phyloP scores from a whole-genome alignment of 176 grass and related monocot species.

The Tillandsia leiboldiana region DNA sequence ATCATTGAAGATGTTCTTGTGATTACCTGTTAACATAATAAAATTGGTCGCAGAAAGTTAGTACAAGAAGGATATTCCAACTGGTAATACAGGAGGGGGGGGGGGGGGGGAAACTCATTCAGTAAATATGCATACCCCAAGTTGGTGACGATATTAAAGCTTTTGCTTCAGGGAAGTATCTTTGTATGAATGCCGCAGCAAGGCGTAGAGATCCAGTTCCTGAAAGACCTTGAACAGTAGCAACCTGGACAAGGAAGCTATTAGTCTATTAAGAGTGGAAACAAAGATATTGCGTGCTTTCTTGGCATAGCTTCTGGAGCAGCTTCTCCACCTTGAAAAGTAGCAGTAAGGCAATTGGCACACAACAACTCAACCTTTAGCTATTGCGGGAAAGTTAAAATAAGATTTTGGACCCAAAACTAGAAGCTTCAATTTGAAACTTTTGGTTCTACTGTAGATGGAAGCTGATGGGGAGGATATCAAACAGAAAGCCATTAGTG shows the following conservation, averaged over 20 bases:
- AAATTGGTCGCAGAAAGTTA: neutral
- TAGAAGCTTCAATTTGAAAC: no score
- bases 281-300: no score
- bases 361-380: no score
- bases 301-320: no score
- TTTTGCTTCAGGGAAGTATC: slow-evolving; percentile 93
- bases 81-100: neutral
- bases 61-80: slow-evolving; percentile 1
- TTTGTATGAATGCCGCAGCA: slow-evolving; percentile 90
- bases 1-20: slow-evolving; percentile 99
- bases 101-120: neutral
- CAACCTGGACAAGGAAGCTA: slow-evolving; percentile 43
- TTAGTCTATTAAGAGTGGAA: slow-evolving; percentile 1
- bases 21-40: slow-evolving; percentile 59
- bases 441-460: no score
- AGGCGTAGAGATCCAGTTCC: slow-evolving; percentile 85
- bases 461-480: no score
- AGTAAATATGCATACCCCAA: slow-evolving; percentile 54
- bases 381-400: no score
- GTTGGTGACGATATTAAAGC: slow-evolving; percentile 89
- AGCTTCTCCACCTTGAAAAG: no score
- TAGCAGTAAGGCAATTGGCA: no score
- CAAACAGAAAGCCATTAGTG: no score
- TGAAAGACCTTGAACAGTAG: slow-evolving; percentile 85
- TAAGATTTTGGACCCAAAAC: no score